Percentiles rank a stretch among this genome's conserved stretches.
Conservation (phyloP, 768 basidiomycete species). For the Leucosporidium creatinivorum region DNA sequence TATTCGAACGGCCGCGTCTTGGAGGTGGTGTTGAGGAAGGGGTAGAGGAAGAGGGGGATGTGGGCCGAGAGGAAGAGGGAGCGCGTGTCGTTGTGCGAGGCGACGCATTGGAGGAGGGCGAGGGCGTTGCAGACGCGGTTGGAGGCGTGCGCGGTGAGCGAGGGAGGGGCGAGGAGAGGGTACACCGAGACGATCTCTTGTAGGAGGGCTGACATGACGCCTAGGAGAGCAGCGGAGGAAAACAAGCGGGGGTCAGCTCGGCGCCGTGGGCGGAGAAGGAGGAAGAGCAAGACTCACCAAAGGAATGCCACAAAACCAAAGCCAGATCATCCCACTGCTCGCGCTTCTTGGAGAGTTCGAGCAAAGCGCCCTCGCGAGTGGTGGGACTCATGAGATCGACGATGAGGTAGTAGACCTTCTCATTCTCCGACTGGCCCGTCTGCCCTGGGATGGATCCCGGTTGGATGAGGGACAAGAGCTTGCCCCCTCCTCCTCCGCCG, state of each 20-base stretch:
- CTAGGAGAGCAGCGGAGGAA: constrained; percentile 46
- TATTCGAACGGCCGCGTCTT: constrained; percentile 99
- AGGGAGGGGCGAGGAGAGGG: constrained; percentile 86
- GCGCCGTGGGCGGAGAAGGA: neutral
- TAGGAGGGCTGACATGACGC: constrained; percentile 93
- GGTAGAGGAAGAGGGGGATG: constrained; percentile 90
- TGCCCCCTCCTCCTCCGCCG: constrained; percentile 24
- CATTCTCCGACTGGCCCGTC: constrained; percentile 49
- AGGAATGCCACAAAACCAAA: constrained; percentile 95
- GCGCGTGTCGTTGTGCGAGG: constrained; percentile 91
- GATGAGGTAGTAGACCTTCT: constrained; percentile 84
- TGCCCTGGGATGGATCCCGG: constrained; percentile 28
- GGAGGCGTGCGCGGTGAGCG: constrained; percentile 92
- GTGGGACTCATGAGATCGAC: constrained; percentile 59
- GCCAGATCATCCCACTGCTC: constrained; percentile 99
- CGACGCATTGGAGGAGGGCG: constrained; percentile 94
- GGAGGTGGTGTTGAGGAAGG: constrained; percentile 95
- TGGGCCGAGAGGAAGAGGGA: constrained; percentile 90
- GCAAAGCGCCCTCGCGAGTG: constrained; percentile 77
- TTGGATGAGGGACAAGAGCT: constrained; percentile 31
- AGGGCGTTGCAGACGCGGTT: constrained; percentile 99
- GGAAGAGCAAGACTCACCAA: constrained; percentile 54
- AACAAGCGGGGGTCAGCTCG: neutral
- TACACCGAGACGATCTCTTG: constrained; percentile 99
- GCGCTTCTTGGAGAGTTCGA: constrained; percentile 96